Evolutionary conservation across 2,329 filamentous ascomycete genomes (phyloP).

Genomic region (Aspergillus sp.): DNA sequence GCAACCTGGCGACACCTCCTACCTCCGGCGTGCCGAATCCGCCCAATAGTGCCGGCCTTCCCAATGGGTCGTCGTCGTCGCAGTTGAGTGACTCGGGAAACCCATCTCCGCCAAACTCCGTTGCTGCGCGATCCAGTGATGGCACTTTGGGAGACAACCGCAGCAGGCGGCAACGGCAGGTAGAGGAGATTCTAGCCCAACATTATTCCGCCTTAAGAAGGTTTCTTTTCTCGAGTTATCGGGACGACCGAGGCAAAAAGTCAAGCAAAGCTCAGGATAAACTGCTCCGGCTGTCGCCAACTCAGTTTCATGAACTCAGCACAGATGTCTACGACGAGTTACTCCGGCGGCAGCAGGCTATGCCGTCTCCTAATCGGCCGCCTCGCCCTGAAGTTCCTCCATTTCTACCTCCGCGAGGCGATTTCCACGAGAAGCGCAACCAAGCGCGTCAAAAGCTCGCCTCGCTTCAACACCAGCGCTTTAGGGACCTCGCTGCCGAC

Average conservation of each 20-base stretch:
- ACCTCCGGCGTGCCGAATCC: slow-evolving; percentile 60
- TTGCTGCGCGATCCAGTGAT: slow-evolving; percentile 73
- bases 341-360: slow-evolving; percentile 74
- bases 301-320: slow-evolving; percentile 96
- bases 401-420: slow-evolving; percentile 78
- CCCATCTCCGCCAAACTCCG: slow-evolving; percentile 83
- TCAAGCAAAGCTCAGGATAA: slow-evolving; percentile 94
- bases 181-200: slow-evolving; percentile 71
- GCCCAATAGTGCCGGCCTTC: slow-evolving; percentile 52
- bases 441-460: slow-evolving; percentile 95
- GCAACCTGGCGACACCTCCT: slow-evolving; percentile 65
- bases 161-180: slow-evolving; percentile 55
- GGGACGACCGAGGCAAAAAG: slow-evolving; percentile 73
- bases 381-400: slow-evolving; percentile 56
- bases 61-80: slow-evolving; percentile 25
- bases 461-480: slow-evolving; percentile 80
- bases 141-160: slow-evolving; percentile 69
- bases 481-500: slow-evolving; percentile 89
- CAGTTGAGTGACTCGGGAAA: slow-evolving; percentile 41
- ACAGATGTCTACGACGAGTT: slow-evolving; percentile 98
- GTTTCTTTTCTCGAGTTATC: slow-evolving; percentile 69
- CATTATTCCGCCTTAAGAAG: slow-evolving; percentile 79
- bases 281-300: slow-evolving; percentile 79
- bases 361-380: slow-evolving; percentile 45
- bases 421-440: slow-evolving; percentile 95